Conservation (phyloP, 108 stramenopile species). For the Skeletonema grethae region DNA sequence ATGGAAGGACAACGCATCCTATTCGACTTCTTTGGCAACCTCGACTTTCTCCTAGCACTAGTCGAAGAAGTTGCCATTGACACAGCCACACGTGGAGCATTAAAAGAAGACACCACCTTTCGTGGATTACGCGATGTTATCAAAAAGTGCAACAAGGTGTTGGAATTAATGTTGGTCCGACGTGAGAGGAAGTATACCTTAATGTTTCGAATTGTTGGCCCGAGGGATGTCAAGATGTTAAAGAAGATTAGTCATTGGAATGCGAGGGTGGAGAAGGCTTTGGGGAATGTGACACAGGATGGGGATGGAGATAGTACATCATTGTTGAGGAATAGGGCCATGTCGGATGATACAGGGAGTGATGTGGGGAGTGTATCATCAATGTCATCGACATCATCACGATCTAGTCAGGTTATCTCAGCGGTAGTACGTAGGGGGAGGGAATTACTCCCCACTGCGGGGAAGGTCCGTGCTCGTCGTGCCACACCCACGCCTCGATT, state of each 20-base stretch:
- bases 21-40: conserved; percentile 83
- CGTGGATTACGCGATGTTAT: conserved; percentile 85
- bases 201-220: conserved; percentile 71
- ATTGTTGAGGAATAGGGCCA: conserved; percentile 9
- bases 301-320: conserved; percentile 11
- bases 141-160: conserved; percentile 84
- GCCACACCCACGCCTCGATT: conserved; percentile 82
- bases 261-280: conserved; percentile 79
- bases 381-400: conserved; percentile 29
- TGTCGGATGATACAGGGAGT: conserved; percentile 16
- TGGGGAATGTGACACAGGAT: conserved; percentile 68
- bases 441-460: conserved; percentile 74
- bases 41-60: conserved; percentile 79
- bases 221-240: conserved; percentile 58
- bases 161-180: conserved; percentile 81
- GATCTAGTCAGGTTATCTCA: conserved; percentile 41
- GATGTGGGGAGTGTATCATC: conserved; percentile 39
- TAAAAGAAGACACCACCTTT: conserved; percentile 86
- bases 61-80: conserved; percentile 88
- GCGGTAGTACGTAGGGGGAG: conserved; percentile 72
- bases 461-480: conserved; percentile 74
- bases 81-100: conserved; percentile 82
- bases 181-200: conserved; percentile 81
- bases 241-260: conserved; percentile 80
- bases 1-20: conserved; percentile 52